These are phyloP conservation scores for Xylaria nigripes DNA, from an alignment of 495 filamentous ascomycete species.

Conservation along the genomic window DNA sequence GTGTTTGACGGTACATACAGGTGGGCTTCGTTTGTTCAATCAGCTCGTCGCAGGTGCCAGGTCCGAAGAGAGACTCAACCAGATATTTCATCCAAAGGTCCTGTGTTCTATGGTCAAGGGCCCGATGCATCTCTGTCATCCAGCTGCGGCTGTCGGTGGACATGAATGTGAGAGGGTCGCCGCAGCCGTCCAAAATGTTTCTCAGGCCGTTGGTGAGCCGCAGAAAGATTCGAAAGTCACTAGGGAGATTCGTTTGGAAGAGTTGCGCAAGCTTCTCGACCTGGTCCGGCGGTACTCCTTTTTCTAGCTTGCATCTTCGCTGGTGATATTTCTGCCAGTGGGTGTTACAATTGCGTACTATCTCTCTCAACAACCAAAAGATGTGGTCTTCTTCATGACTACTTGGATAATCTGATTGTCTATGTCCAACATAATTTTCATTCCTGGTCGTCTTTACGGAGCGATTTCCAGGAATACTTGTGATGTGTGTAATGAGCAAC, in stretches of 20 bases:
- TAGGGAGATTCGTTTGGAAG: not conserved
- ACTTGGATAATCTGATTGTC: not conserved
- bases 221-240: not conserved
- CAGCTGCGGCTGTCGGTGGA: not conserved
- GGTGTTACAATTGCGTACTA: not conserved
- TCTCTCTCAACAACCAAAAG: not conserved
- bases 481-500: not conserved
- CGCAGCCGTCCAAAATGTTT: not conserved
- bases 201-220: conserved; percentile 1
- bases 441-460: not conserved
- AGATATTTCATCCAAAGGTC: not conserved
- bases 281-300: not conserved
- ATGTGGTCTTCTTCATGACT: not conserved
- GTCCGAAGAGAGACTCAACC: not conserved
- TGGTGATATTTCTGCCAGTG: not conserved
- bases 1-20: not conserved
- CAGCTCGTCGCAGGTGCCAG: not conserved
- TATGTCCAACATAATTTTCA: too few relatives aligned
- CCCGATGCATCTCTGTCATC: too few relatives aligned
- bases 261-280: not conserved
- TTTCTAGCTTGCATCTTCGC: not conserved
- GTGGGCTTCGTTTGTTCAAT: not conserved
- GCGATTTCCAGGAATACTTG: not conserved
- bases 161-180: not conserved
- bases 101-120: not conserved